Base-by-base conservation (phyloP, 345 rosid genomes). In the Corchorus olitorius region DNA sequence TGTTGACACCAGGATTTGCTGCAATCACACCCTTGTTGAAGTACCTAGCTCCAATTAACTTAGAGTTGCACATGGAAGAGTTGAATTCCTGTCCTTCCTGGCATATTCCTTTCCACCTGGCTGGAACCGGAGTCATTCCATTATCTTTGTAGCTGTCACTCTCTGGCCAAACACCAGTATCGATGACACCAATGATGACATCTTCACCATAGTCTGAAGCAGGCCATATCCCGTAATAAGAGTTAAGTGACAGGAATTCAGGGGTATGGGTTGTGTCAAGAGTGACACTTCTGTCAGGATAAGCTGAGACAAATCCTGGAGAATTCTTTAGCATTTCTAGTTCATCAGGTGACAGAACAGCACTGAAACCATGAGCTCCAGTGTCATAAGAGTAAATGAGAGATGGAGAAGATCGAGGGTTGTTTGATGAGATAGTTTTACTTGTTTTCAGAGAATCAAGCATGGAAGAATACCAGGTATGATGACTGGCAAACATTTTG, bases 91-190 rank as follows among this genome's bases (percentile, higher is more conserved):
- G 48, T 8, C 86, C 83, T 39, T 17, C 46, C 65, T 71, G 70
- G 17, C 86, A 86, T 19, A 16, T 62, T 14, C 86, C 86, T 34
- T 75, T 86, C 88, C 88, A 81, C 65, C 75, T 67, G 7, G 68
- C 15, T 48, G 89, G 87, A 70, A 74, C 59, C 43, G 75, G 64
- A 20, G 76, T 33, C 79, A 86, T 81, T 13, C 85, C 87, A 54
- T 64, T 37, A 46, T 81, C 87, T 10, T 54, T 74, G 37, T 69
- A 86, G 77, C 87, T 86, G 34, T 52, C 73, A 76, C 82, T 81
- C 62, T 85, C 80, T 8, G 81, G 88, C 83, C 84, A 83, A 3
- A 79, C 62, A 34, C 86, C 84, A 0, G 84, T 6, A 53, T 83
- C 88, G 20, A 77, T 75, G 22, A 85, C 43, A 17, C 88, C 82